Evolutionary conservation across 805 yeast genomes (phyloP), one percentile per base, ranked within the genome.

Genomic region (Debaryomyces hansenii): DNA sequence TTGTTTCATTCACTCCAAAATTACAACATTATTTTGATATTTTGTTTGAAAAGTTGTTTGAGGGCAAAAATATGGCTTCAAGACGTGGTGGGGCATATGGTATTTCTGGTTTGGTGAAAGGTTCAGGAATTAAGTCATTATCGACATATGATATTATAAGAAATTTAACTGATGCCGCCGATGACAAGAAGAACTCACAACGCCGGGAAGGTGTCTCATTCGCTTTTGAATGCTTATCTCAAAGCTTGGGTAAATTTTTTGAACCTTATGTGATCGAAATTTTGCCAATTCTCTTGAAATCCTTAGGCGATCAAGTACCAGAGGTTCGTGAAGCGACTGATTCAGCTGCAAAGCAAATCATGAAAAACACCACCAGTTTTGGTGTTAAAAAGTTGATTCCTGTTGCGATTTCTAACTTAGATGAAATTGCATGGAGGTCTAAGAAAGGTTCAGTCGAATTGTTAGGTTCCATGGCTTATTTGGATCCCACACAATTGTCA

Each of bases 11-110:
- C 47, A 75, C 69, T 33, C 59, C 75, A 2, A 70, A 74, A 12
- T 75, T 85, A 24, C 77, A 76, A 21, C 63, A 66, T 0, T 81
- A 85, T 53, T 67, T 88, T 47, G 86, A 84, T 32, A 54, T 58
- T 3, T 69, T 90, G 41, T 78, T 87, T 58, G 79, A 71, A 5
- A 82, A 78, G 53, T 69, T 91, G 20, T 82, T 87, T 59, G 62
- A 67, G 7, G 82, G 82, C 2, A 69, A 70, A 28, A 54, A 68
- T 1, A 58, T 72, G 33, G 78, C 79, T 1, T 72, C 75, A n/a
- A 78, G 96, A 61, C 79, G 92, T 53, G 99, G 98, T 59, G 92
- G 97, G 2, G 98, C 98, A 1, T 90, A 88, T 69, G 99, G 98
- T 64, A 78, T 94, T 56, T 87, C 98, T 18, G 99, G 99, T 52